Base-by-base conservation (phyloP, 495 filamentous ascomycete species). In the Tuber melanosporum region DNA sequence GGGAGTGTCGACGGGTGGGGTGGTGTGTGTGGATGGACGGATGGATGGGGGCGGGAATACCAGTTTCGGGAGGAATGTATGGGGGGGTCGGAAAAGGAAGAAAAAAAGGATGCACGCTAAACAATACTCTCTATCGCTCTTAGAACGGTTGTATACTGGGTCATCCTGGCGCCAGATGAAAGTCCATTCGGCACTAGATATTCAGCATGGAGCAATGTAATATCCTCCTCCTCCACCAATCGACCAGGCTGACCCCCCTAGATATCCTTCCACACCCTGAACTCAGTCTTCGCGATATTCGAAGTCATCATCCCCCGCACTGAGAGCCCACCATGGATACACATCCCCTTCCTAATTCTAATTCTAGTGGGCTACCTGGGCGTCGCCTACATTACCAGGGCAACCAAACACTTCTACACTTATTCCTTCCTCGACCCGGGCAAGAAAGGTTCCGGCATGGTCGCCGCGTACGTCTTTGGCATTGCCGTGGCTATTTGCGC, bases 251-350 rank as follows among this genome's bases (percentile, higher is more conserved):
- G 74, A 78, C 69, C 57, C 19, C n/a, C 14, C 14, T 44, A 89
- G 88, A 85, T 93, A 82, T 92, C 91, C 74, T 87, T 91, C 82
- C 93, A 97, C 84, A 88, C 84, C 57, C 85, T 97, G 32, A 95
- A 95, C 86, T 88, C 87, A 72, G 76, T 88, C 47, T 94, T 91
- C 82, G 92, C 91, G 2, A 81, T 92, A 36, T 86, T 93, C 78
- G 93, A 97, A 85, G 87, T 95, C 78, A 17, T 91, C 62, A 78
- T 95, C 42, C 85, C 92, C 3, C 86, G 91, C 4, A 89, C 90
- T 6, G 85, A 86, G 9, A 87, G 89, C 1, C 87, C 88, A 1
- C 90, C 90, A 15, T 86, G 86, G 84, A 81, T 89, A 19, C 89
- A 92, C 77, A 80, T 91, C 22, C 74, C 87, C 32, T 87, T 87